Conservation (phyloP, 768 basidiomycete species). For the Termitomyces sp. region DNA sequence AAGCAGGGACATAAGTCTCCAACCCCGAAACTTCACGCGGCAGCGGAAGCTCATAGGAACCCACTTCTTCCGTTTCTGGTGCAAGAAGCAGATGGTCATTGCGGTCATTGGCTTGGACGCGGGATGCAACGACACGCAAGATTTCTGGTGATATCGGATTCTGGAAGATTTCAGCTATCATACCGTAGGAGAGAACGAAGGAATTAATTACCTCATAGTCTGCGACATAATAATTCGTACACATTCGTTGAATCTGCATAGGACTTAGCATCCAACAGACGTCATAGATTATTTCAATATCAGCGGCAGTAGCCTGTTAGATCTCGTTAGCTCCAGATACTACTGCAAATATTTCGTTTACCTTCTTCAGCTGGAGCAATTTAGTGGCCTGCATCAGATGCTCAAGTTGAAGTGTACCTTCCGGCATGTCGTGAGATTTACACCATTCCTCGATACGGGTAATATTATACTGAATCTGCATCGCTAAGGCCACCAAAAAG, state of each 20-base stretch:
- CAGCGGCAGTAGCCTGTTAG: constrained; percentile 77
- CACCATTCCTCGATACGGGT: constrained; percentile 99
- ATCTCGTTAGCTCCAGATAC: constrained; percentile 6
- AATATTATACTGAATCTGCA: constrained; percentile 99
- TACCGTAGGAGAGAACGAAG: neutral
- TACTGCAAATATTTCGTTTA: constrained; percentile 20
- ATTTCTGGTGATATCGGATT: constrained; percentile 98
- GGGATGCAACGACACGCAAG: constrained; percentile 90
- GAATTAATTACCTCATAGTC: constrained; percentile 80
- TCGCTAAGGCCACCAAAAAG: constrained; percentile 50
- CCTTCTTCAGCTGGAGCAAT: constrained; percentile 96
- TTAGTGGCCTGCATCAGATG: constrained; percentile 99
- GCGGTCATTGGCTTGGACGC: constrained; percentile 93
- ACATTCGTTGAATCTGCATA: constrained; percentile 99
- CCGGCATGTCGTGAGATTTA: constrained; percentile 99
- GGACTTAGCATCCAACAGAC: constrained; percentile 99
- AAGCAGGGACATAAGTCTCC: constrained; percentile 94
- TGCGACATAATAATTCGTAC: constrained; percentile 97
- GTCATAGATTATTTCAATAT: constrained; percentile 98
- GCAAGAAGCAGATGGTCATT: constrained; percentile 95
- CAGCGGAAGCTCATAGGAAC: constrained; percentile 89
- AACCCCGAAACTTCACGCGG: constrained; percentile 93
- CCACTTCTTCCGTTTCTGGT: constrained; percentile 96
- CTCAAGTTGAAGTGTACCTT: constrained; percentile 94
- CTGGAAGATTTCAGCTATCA: constrained; percentile 30